These are phyloP conservation scores for Pelargonium nanum DNA, from an alignment of 345 rosid species.

Conservation along the genomic window DNA sequence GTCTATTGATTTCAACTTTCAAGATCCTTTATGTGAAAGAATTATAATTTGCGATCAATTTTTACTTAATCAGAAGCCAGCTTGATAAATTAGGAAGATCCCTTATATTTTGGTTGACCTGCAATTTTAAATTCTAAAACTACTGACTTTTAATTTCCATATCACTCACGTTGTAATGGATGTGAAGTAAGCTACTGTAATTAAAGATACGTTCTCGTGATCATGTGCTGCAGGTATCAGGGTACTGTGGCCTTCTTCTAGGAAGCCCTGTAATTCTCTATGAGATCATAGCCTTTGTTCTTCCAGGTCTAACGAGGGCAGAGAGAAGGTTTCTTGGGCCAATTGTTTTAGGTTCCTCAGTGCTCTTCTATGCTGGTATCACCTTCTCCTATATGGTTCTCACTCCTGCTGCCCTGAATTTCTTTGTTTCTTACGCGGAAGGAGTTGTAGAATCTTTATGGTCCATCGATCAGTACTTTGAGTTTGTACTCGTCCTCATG, in stretches of 20 bases:
- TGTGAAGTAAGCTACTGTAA: no score
- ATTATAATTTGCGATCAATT: no score
- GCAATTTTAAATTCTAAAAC: no score
- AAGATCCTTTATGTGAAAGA: no score
- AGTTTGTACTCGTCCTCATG: slow-evolving; percentile 93
- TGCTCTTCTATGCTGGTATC: slow-evolving; percentile 84
- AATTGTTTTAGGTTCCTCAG: slow-evolving; percentile 79
- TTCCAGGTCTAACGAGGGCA: slow-evolving; percentile 83
- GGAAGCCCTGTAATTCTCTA: slow-evolving; percentile 90
- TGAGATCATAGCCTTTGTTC: slow-evolving; percentile 90
- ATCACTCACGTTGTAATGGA: not conserved
- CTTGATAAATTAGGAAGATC: no score
- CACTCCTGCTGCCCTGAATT: slow-evolving; percentile 93
- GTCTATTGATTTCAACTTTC: no score
- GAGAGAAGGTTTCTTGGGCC: slow-evolving; percentile 95
- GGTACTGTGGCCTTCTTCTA: slow-evolving; percentile 86
- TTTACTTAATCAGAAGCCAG: no score
- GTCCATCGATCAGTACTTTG: slow-evolving; percentile 98
- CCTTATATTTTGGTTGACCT: no score
- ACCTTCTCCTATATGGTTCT: slow-evolving; percentile 70
- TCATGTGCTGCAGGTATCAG: slow-evolving; percentile 62
- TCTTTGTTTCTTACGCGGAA: slow-evolving; percentile 90
- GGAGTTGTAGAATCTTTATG: slow-evolving; percentile 93
- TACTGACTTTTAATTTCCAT: not conserved
- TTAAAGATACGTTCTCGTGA: not conserved